These are phyloP conservation scores for Cladobotryum mycophilum DNA, from an alignment of 2,329 filamentous ascomycete species.

Conservation along the genomic window DNA sequence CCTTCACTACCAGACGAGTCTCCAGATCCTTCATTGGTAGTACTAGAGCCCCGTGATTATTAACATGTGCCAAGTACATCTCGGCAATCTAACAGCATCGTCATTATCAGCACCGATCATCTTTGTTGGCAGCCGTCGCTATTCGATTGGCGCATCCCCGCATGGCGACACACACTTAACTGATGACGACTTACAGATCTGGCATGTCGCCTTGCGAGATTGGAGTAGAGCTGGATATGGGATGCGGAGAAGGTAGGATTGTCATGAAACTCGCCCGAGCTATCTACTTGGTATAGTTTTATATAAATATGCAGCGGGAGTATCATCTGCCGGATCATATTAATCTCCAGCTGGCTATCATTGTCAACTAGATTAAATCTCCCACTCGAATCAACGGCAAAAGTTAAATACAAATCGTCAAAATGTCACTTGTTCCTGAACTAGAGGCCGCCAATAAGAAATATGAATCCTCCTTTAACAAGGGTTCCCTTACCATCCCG, in stretches of 20 bases:
- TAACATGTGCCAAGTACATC: no score
- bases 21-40: no score
- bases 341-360: neutral
- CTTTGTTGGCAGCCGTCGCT: no score
- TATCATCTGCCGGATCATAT: neutral
- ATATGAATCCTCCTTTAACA: conserved; percentile 60
- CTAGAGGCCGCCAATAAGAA: conserved; percentile 35
- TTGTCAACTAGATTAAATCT: conserved; percentile 2
- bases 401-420: neutral
- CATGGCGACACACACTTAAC: neutral
- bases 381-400: neutral
- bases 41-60: no score
- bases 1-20: no score
- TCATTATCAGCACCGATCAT: no score
- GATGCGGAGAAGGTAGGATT: no score
- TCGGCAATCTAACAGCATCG: no score
- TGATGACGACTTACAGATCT: neutral
- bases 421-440: conserved; percentile 18
- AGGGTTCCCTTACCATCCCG: conserved; percentile 60
- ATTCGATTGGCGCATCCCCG: no score
- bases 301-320: neutral
- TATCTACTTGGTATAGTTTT: no score
- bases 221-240: no score
- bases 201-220: neutral
- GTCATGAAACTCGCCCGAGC: no score